Percentiles rank a stretch among this genome's conserved stretches.
Evolutionary conservation across 352 stramenopile species (phyloP).

Genomic region (Aphanomyces astaci): DNA sequence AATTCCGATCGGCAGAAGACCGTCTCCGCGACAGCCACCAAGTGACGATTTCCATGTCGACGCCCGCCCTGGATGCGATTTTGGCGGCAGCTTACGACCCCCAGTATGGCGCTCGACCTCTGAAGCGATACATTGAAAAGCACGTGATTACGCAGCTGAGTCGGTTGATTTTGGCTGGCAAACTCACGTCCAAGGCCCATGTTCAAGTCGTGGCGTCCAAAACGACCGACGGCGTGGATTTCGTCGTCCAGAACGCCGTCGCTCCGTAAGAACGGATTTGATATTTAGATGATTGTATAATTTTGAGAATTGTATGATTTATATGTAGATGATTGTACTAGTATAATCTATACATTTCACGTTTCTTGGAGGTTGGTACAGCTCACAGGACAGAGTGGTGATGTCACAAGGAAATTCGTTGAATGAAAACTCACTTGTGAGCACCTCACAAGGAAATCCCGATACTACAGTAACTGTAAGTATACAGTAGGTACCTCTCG

Average conservation of each 20-base stretch:
- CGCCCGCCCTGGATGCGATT: conserved; percentile 85
- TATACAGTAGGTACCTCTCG: too few relatives aligned
- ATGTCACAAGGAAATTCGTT: too few relatives aligned
- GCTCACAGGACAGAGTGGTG: too few relatives aligned
- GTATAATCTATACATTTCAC: neutral
- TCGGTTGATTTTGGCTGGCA: conserved; percentile 52
- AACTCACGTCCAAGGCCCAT: conserved; percentile 54
- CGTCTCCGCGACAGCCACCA: conserved; percentile 53
- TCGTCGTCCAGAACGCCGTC: neutral
- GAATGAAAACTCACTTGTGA: too few relatives aligned
- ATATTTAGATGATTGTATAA: neutral
- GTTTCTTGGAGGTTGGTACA: too few relatives aligned
- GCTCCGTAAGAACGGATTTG: neutral
- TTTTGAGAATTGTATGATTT: too few relatives aligned
- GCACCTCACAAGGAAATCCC: too few relatives aligned
- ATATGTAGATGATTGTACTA: too few relatives aligned
- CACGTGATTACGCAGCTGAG: conserved; percentile 87
- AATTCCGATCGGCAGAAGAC: conserved; percentile 85
- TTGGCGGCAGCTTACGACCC: conserved; percentile 89
- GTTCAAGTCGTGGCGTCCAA: conserved; percentile 38
- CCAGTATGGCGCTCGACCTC: conserved; percentile 90
- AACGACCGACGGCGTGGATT: neutral
- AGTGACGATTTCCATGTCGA: conserved; percentile 63
- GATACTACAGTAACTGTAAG: too few relatives aligned
- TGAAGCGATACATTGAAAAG: conserved; percentile 94